Evolutionary conservation across 768 basidiomycete genomes (phyloP), one percentile per base, ranked within the genome.

Genomic region (Lactarius psammicola): DNA sequence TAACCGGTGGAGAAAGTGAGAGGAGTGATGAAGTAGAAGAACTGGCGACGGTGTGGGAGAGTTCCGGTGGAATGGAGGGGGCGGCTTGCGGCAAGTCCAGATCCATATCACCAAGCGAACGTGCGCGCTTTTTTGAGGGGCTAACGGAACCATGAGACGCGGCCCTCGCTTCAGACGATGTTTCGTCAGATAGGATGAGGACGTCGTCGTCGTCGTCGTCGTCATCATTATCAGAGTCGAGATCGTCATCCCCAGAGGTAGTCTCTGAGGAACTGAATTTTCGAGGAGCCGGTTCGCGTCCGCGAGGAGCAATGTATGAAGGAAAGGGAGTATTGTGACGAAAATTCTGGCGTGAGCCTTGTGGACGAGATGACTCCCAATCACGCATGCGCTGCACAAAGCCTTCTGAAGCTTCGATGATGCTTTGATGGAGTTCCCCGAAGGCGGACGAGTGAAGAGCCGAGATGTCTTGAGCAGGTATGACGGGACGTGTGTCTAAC

Each of bases 341-440:
- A 74, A 74, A 63, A 77, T 75, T 17, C 75, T 72, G 59, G 74
- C 76, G 38, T 77, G 76, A 64, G 76, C 76, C 23, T 42, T 61
- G 63, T 23, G 81, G 81, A 62, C 84, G 79, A 30, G 80, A 78
- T 57, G 79, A 75, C 74, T 90, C 89, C 72, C 85, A 87, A 68
- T 89, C 85, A 62, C 86, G 86, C 89, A 91, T 90, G 59, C 86
- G 85, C 63, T 79, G 82, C 15, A 91, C 81, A 56, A 90, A 80
- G 8, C 85, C 84, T 69, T 90, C 88, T 23, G 86, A 87, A 68
- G 79, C 85, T 69, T 88, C 84, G 33, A 80, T 79, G 26, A 90
- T 80, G 67, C 83, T 88, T 71, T 81, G 79, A 53, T 80, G 84
- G 44, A 91, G 81, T 68, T 89, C 87, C 75, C 81, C 80, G 66